These are phyloP conservation scores for Solanum virginianum DNA, from an alignment of 257 asterid genomes.

Conservation along the genomic window DNA sequence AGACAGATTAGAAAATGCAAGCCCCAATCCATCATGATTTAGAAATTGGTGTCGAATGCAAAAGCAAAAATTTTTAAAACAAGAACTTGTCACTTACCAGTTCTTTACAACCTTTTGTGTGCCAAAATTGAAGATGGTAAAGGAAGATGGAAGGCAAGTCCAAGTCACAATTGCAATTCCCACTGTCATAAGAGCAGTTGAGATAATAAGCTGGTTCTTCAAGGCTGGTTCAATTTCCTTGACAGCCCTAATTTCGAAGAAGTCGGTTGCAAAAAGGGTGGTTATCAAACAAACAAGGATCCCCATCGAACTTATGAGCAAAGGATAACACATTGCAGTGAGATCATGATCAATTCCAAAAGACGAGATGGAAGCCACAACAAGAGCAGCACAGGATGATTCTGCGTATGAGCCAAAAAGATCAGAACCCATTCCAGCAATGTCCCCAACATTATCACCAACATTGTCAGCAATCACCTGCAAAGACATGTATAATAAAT, in stretches of 20 bases:
- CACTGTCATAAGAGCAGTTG: slow-evolving; percentile 66
- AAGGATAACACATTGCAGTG: slow-evolving; percentile 70
- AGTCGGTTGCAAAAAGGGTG: slow-evolving; percentile 28
- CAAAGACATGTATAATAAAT: neutral
- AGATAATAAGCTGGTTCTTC: slow-evolving; percentile 69
- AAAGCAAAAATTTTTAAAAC: neutral
- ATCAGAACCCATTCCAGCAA: slow-evolving; percentile 45
- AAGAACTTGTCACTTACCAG: slow-evolving; percentile 14
- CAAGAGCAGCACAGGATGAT: neutral
- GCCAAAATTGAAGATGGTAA: slow-evolving; percentile 75
- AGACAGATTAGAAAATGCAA: neutral
- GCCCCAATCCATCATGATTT: neutral
- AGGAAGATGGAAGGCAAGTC: slow-evolving; percentile 66
- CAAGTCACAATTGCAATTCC: slow-evolving; percentile 69
- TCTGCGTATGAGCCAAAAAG: neutral
- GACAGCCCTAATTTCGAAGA: neutral
- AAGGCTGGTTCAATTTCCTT: slow-evolving; percentile 18
- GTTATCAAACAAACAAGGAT: slow-evolving; percentile 74
- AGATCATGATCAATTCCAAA: slow-evolving; percentile 45
- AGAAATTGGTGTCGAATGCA: neutral
- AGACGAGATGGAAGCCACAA: neutral
- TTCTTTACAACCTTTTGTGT: slow-evolving; percentile 57
- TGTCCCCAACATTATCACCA: slow-evolving; percentile 95
- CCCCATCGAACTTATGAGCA: slow-evolving; percentile 82
- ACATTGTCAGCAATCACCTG: slow-evolving; percentile 96